Percentiles rank a stretch among this genome's conserved stretches.
Evolutionary conservation across 148 eudicot genomes (phyloP).

Genomic region (Nepenthes mirabilis): DNA sequence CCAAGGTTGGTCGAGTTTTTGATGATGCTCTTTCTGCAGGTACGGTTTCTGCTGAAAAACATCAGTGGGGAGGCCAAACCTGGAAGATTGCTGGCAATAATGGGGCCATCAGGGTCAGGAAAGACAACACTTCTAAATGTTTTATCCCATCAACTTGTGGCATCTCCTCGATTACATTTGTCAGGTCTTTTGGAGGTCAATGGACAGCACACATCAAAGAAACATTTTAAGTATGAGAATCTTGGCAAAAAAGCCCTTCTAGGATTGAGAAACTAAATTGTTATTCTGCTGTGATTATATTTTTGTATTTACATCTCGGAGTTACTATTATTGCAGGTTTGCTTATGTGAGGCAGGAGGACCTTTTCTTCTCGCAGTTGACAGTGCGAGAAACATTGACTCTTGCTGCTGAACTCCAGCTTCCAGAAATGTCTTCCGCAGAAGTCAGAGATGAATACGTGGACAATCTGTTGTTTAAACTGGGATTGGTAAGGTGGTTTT

Average conservation of each 20-base stretch:
- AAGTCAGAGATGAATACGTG: slow-evolving; percentile 79
- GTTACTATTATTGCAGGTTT: slow-evolving; percentile 34
- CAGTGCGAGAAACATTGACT: slow-evolving; percentile 89
- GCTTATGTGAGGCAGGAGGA: slow-evolving; percentile 97
- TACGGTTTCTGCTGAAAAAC: slow-evolving; percentile 68
- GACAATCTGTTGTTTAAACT: slow-evolving; percentile 63
- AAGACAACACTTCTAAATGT: slow-evolving; percentile 94
- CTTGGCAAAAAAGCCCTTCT: not conserved
- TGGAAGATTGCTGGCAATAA: slow-evolving; percentile 83
- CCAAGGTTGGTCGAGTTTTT: not conserved
- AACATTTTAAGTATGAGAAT: slow-evolving; percentile 52
- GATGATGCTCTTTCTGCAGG: slow-evolving; percentile 19
- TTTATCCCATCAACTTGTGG: slow-evolving; percentile 65
- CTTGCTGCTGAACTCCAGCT: slow-evolving; percentile 98
- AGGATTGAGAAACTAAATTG: not conserved
- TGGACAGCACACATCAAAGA: slow-evolving; percentile 49
- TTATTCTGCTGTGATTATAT: not conserved
- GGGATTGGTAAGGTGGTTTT: slow-evolving; percentile 69
- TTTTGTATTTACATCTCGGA: not conserved
- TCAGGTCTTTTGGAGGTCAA: slow-evolving; percentile 91
- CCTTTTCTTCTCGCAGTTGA: slow-evolving; percentile 93
- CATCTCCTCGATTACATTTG: slow-evolving; percentile 66
- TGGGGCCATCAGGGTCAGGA: slow-evolving; percentile 99
- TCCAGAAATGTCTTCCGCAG: slow-evolving; percentile 55
- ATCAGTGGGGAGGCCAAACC: slow-evolving; percentile 88